Evolutionary conservation across 345 rosid species (phyloP).

Genomic region (Boechera stricta): DNA sequence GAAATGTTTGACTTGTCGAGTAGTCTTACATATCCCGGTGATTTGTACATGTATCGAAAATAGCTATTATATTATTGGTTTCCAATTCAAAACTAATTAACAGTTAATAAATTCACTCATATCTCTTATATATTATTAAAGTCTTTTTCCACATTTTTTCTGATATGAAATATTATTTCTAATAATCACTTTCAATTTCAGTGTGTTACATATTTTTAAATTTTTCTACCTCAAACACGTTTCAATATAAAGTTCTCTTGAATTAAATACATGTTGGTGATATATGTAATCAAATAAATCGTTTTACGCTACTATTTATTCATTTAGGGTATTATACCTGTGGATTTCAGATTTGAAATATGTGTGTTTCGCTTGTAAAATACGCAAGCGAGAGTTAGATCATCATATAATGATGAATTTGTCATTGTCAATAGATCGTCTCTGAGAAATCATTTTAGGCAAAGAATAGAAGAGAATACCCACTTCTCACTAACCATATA

Average conservation of each 20-base stretch:
- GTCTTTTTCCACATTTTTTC: too few species aligned
- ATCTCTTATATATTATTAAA: too few species aligned
- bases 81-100: too few species aligned
- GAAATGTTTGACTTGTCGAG: not conserved
- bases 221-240: not conserved
- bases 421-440: constrained; percentile 31
- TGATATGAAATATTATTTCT: too few species aligned
- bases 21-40: not conserved
- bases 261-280: not conserved
- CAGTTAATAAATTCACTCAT: too few species aligned
- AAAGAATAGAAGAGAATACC: constrained; percentile 26
- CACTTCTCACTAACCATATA: constrained; percentile 44
- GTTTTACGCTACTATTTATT: not conserved
- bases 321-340: not conserved
- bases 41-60: not conserved
- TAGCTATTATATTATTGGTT: too few species aligned
- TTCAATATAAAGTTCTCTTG: not conserved
- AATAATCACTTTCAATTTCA: not conserved
- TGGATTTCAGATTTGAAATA: not conserved
- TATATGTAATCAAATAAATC: not conserved
- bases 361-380: not conserved
- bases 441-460: constrained; percentile 2
- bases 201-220: not conserved
- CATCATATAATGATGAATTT: not conserved
- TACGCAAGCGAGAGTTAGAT: not conserved